Base-by-base conservation (phyloP, 495 filamentous ascomycete genomes). In the Tuber brumale region DNA sequence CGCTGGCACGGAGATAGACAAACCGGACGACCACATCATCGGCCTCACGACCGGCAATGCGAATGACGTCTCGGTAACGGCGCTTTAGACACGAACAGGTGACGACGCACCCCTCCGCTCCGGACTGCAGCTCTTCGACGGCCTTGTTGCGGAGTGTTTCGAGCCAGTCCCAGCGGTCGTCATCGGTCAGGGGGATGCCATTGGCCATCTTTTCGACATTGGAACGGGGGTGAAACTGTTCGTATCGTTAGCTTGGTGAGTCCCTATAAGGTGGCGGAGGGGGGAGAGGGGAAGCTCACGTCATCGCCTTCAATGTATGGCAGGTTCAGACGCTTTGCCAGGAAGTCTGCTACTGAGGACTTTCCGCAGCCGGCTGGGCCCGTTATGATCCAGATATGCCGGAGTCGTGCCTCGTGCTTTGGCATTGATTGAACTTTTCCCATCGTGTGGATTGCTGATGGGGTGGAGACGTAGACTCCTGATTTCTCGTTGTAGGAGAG, bases 141-240 rank as follows among this genome's bases (percentile, higher is more conserved):
- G 94, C 92, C 75, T 93, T 90, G 80, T 97, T 89, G 81, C 96
- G 93, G 8, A 98, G 89, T 37, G 88, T 86, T 76, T 94, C 95
- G 70, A 99, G 90, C 96, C 96, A 99, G 86, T 97, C 95, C 96
- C 96, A 98, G 75, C 96, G 92, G 85, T 99, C 96, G 78, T 89
- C 90, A 84, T 99, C 96, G 71, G 94, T 98, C 71, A 99, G 87
- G 9, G 96, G 93, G 61, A 90, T 92, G 77, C 93, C 93, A 80
- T 89, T 86, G 83, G 89, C 86, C 96, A 99, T 99, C 85, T 99
- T 99, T 46, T 94, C 90, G 82, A 97, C 91, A 86, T 97, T 98
- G 73, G 90, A 85, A 72, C 87, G 80, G 3, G 94, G 88, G 83
- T 99, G 96, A 85, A 89, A 98, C 96, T 99, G 81, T 39, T 71